Conservation (phyloP, 768 basidiomycete genomes). For the Floccularia luteovirens region DNA sequence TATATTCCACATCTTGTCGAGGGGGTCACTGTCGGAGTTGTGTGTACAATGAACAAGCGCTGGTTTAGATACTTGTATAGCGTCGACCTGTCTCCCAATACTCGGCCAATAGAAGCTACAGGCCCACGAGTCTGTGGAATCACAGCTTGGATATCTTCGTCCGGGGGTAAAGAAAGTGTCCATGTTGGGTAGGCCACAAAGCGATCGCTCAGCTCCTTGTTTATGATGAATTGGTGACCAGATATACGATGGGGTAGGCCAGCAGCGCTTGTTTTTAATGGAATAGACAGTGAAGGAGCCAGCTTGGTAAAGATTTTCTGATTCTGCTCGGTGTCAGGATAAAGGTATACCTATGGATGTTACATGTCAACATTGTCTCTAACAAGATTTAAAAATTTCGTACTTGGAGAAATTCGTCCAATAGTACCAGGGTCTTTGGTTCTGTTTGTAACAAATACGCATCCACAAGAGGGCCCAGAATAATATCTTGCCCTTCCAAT, state of each 20-base stretch:
- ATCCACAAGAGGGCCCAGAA: conserved; percentile 53
- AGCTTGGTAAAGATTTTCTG: conserved; percentile 33
- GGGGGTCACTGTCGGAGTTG: conserved; percentile 21
- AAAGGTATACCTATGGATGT: conserved; percentile 45
- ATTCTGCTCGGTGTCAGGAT: conserved; percentile 50
- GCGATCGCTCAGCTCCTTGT: conserved; percentile 29
- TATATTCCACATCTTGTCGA: conserved; percentile 52
- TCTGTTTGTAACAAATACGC: conserved; percentile 43
- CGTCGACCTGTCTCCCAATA: conserved; percentile 81
- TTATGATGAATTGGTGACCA: conserved; percentile 46
- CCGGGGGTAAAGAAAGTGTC: conserved; percentile 47
- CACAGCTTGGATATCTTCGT: conserved; percentile 51
- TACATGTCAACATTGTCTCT: neutral
- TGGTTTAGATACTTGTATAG: conserved; percentile 94
- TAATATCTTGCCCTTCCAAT: conserved; percentile 53
- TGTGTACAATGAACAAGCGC: conserved; percentile 62
- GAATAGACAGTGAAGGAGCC: conserved; percentile 44
- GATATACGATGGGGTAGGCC: conserved; percentile 39
- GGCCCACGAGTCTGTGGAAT: conserved; percentile 37
- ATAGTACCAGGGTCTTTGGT: conserved; percentile 48
- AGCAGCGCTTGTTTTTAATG: conserved; percentile 37
- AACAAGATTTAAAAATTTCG: conserved; percentile 9
- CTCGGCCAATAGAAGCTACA: conserved; percentile 75
- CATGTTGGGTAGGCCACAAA: conserved; percentile 57
- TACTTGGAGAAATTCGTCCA: conserved; percentile 78